phyloP scores from a whole-genome alignment of 1,139 yeast species.

The Hanseniaspora uvarum region DNA sequence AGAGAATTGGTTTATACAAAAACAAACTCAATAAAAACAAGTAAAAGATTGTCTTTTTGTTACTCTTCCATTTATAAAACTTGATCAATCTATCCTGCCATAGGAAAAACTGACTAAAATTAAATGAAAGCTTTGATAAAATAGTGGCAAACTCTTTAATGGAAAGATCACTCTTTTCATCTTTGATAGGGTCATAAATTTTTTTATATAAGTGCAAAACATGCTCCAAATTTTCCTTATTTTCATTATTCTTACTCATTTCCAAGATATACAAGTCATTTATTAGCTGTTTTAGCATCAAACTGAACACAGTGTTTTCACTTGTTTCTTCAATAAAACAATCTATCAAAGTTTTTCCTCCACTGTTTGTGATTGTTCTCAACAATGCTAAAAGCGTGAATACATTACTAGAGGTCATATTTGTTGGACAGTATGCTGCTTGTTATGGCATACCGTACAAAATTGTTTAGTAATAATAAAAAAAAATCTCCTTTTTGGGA shows the following conservation, averaged over 20 bases:
- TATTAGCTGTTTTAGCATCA: not conserved
- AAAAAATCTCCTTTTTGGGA: not conserved
- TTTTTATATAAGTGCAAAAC: not conserved
- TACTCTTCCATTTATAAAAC: conserved; percentile 53
- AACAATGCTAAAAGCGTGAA: not conserved
- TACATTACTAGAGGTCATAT: conserved; percentile 2
- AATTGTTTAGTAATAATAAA: too few species aligned
- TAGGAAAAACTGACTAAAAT: conserved; percentile 44
- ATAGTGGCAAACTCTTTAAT: conserved; percentile 24
- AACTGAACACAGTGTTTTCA: not conserved
- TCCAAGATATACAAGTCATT: conserved; percentile 8
- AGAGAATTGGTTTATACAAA: conserved; percentile 60
- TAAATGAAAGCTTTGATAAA: conserved; percentile 36
- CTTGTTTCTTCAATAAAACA: not conserved
- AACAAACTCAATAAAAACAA: conserved; percentile 47
- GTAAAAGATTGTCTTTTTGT: conserved; percentile 46
- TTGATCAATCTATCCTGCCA: conserved; percentile 48
- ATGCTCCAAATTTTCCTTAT: not conserved
- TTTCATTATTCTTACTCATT: not conserved
- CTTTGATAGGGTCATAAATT: conserved; percentile 5
- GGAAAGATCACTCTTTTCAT: conserved; percentile 23
- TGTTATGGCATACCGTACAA: too few species aligned
- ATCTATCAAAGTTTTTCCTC: not conserved
- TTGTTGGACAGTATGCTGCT: not conserved
- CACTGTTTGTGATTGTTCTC: not conserved